phyloP scores from a whole-genome alignment of 306 rosid genomes.

The Cicer yamashitae region DNA sequence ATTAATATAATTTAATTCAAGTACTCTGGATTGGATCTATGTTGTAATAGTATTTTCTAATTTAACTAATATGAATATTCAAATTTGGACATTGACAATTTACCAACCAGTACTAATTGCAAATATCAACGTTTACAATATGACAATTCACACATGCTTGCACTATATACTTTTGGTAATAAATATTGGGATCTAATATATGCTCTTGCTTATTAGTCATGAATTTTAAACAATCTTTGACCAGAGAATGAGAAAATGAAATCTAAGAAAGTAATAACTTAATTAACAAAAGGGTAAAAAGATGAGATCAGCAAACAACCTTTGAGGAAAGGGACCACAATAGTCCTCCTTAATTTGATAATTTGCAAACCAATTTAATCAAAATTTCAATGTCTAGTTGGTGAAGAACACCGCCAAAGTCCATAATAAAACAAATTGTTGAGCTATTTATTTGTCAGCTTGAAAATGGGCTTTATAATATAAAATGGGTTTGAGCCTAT shows the following conservation, averaged over 20 bases:
- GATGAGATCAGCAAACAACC: constrained; percentile 20
- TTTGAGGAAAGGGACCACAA: constrained; percentile 52
- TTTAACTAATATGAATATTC: constrained; percentile 28
- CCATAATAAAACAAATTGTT: constrained; percentile 66
- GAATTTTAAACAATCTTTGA: constrained; percentile 38
- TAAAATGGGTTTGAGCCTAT: constrained; percentile 33
- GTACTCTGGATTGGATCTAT: no score
- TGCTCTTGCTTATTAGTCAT: not conserved
- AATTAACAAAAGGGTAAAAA: constrained; percentile 24
- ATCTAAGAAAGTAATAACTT: constrained; percentile 2
- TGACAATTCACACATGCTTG: not conserved
- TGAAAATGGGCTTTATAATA: constrained; percentile 44
- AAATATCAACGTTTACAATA: constrained; percentile 43
- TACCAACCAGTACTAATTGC: constrained; percentile 43
- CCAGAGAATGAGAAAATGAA: constrained; percentile 31
- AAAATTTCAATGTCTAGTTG: constrained; percentile 78
- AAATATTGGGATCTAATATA: not conserved
- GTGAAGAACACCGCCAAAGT: constrained; percentile 73
- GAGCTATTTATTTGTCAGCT: constrained; percentile 59
- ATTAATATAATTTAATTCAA: no score
- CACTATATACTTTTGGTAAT: constrained; percentile 9
- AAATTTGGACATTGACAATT: constrained; percentile 39
- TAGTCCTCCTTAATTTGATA: constrained; percentile 3
- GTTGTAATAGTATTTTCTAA: no score
- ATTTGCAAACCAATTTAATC: constrained; percentile 40